phyloP scores from a whole-genome alignment of 1,284 basidiomycete species.

The Microbotryum violaceum region DNA sequence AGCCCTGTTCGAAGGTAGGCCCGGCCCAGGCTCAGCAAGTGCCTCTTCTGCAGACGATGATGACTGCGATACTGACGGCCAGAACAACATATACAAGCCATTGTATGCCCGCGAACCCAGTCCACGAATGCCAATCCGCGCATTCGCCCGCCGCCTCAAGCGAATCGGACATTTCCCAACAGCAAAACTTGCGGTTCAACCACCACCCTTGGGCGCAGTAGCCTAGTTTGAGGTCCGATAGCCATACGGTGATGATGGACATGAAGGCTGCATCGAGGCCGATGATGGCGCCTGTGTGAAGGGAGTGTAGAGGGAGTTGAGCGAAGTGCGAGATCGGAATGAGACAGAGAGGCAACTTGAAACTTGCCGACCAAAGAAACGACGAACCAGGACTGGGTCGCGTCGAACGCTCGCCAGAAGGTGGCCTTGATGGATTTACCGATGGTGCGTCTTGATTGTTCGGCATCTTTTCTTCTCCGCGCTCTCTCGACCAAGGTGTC shows the following conservation, averaged over 20 bases:
- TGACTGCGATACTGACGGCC: constrained; percentile 55
- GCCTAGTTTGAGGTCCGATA: constrained; percentile 94
- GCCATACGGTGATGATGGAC: constrained; percentile 94
- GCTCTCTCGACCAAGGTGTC: constrained; percentile 83
- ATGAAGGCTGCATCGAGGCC: constrained; percentile 90
- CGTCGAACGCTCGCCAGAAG: constrained; percentile 58
- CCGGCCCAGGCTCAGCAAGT: constrained; percentile 9
- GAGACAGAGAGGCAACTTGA: no score
- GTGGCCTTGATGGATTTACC: constrained; percentile 49
- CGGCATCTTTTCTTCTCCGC: constrained; percentile 56
- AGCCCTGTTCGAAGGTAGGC: constrained; percentile 47
- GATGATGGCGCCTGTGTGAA: constrained; percentile 66
- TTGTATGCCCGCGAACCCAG: constrained; percentile 55
- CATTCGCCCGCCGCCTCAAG: constrained; percentile 56
- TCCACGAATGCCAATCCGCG: constrained; percentile 90
- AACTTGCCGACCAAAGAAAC: constrained; percentile 73
- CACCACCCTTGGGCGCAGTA: constrained; percentile 97
- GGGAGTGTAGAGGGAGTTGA: background rate
- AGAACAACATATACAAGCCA: constrained; percentile 84
- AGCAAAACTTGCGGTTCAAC: constrained; percentile 96
- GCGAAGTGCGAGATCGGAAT: no score
- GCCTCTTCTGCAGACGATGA: background rate
- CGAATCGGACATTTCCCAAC: constrained; percentile 81
- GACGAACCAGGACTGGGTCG: constrained; percentile 62
- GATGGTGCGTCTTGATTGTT: constrained; percentile 48